Evolutionary conservation across 139 green algal genomes (phyloP).

Genomic region (Nannochloris sp.): DNA sequence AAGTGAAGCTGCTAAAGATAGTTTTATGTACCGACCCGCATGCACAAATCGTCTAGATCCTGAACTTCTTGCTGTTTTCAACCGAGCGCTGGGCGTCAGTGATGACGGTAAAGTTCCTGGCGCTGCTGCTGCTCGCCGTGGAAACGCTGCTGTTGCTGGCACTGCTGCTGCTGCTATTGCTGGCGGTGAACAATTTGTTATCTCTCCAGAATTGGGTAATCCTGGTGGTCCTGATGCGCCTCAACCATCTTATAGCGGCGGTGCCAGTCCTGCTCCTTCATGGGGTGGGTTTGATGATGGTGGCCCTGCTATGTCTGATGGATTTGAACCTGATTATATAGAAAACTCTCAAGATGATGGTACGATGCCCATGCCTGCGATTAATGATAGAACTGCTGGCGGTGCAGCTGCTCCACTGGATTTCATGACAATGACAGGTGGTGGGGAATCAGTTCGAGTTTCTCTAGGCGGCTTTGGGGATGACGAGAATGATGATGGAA

Average conservation of each 20-base stretch:
- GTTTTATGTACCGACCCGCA: conserved; percentile 19
- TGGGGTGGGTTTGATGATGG: not conserved
- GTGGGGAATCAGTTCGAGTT: no score
- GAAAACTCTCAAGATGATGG: no score
- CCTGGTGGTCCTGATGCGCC: not conserved
- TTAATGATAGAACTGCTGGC: not conserved
- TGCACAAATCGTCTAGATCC: conserved; percentile 9
- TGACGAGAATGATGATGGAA: not conserved
- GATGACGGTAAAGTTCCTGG: not conserved
- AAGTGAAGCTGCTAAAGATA: conserved; percentile 15
- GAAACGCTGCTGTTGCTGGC: conserved; percentile 7
- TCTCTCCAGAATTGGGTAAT: not conserved
- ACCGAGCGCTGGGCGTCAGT: not conserved
- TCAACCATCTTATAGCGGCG: not conserved
- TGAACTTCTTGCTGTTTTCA: conserved; percentile 17
- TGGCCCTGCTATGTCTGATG: not conserved
- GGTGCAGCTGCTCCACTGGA: no score
- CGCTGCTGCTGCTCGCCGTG: not conserved
- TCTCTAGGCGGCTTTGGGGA: not conserved
- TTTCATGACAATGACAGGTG: no score
- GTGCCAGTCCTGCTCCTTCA: not conserved
- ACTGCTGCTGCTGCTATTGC: not conserved
- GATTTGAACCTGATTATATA: not conserved
- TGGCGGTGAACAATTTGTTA: not conserved
- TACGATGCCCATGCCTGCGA: no score